Evolutionary conservation across 495 filamentous ascomycete genomes (phyloP), one percentile per base, ranked within the genome.

Genomic region (Lasiosphaeria ovina): DNA sequence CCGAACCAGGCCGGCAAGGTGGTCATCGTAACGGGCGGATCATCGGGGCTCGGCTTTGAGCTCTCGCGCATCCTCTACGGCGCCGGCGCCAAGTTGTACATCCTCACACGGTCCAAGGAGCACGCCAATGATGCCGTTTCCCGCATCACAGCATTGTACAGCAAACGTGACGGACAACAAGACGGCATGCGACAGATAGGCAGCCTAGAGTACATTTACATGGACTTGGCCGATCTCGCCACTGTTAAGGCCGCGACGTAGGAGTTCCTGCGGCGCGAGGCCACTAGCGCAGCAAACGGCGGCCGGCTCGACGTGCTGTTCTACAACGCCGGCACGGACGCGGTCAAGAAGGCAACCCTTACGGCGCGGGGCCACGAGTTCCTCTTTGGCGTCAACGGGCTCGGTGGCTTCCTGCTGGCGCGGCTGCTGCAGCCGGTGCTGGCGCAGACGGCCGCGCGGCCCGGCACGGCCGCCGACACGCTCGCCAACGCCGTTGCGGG

Each of bases 71-170:
- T 79, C 16, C 77, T 82, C 31, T 80, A 77, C 61, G 51, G 64
- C 16, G 69, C 70, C 49, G 70, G 76, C 51, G 80, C 72, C 24
- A 83, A 75, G 34, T 76, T 85, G 33, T 84, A 83, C 67, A 68
- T 84, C 44, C 78, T 76, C 3, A 70, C 72, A 33, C 79, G 82
- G 45, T 74, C 73, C 6, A 58, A 67, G 35, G 61, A 59, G 10
- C 71, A 65, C 35, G 64, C 65, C 1, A 54, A 60, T 11, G 57
- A 61, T 16, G 63, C 65, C 1, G 65, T 68, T 10, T 33, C 59
- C 2, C 54, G 62, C 3, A 68, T 66, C 58, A 60, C 36, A 1
- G 34, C 44, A 3, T 54, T 45, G 1, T 38, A 49, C 6, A n/a
- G n/a, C n/a, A n/a, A n/a, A n/a, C n/a, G n/a, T n/a, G n/a, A n/a